phyloP scores from a whole-genome alignment of 2,329 filamentous ascomycete species.

The Septoria linicola region DNA sequence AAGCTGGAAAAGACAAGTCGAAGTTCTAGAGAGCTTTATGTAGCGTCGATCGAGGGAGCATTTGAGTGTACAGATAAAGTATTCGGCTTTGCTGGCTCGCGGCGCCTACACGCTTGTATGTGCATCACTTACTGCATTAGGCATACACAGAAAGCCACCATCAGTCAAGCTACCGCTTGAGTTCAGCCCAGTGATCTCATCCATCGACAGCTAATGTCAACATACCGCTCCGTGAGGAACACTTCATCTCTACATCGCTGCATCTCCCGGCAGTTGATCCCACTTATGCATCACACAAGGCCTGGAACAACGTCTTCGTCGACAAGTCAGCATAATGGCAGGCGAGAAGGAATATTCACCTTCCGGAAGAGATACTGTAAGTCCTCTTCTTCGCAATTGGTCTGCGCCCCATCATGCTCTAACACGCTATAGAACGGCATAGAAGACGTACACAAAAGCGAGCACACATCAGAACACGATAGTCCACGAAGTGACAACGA shows the following conservation, averaged over 20 bases:
- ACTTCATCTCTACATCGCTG: too few species aligned
- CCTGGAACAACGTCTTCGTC: too few species aligned
- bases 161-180: neutral
- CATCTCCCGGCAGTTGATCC: too few species aligned
- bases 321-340: neutral
- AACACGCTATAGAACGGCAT: neutral
- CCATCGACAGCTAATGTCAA: neutral
- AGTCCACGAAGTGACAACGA: neutral
- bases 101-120: neutral
- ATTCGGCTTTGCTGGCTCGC: neutral
- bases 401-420: too few species aligned
- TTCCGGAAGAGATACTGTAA: neutral
- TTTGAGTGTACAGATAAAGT: neutral
- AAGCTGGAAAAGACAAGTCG: too few species aligned
- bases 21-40: neutral
- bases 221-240: neutral
- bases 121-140: neutral
- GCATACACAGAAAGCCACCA: neutral
- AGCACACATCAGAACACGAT: neutral
- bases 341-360: neutral
- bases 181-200: neutral
- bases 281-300: too few species aligned
- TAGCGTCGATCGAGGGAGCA: neutral
- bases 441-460: neutral
- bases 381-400: too few species aligned